Conservation (phyloP, 2,329 filamentous ascomycete genomes). For the Ceratocystis alfenasii region DNA sequence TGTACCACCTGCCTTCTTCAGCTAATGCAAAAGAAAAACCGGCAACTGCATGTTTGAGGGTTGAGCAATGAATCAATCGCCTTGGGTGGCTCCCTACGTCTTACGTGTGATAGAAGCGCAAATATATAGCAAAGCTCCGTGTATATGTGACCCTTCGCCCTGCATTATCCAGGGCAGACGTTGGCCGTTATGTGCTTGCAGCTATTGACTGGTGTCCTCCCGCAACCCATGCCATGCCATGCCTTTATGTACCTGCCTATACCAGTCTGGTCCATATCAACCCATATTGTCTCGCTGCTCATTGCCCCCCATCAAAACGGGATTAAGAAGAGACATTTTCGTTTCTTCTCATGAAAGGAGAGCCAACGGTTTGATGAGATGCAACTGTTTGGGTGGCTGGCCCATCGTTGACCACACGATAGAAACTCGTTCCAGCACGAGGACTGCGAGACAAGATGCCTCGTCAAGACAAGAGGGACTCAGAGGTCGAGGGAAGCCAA, state of each 20-base stretch:
- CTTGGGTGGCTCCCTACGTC: background rate
- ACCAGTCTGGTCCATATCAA: background rate
- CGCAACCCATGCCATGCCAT: no score
- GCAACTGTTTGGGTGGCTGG: background rate
- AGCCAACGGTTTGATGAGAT: background rate
- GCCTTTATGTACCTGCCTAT: no score
- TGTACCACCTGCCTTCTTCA: conserved; percentile 7
- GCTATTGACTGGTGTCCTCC: no score
- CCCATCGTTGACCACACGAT: background rate
- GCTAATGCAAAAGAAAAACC: background rate
- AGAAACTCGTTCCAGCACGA: background rate
- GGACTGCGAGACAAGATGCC: background rate
- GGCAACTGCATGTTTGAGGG: conserved; percentile 2
- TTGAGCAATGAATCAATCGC: background rate
- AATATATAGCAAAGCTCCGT: background rate
- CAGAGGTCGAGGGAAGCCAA: background rate
- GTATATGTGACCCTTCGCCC: no score
- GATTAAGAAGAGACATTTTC: background rate
- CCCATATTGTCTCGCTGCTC: background rate
- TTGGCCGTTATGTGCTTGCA: no score
- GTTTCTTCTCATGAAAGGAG: background rate
- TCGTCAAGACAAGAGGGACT: background rate
- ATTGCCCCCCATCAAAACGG: background rate
- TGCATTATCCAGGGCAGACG: no score
- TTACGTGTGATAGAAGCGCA: background rate